Base-by-base conservation (phyloP, 208 protist genomes). In the Lotmaria passim region DNA sequence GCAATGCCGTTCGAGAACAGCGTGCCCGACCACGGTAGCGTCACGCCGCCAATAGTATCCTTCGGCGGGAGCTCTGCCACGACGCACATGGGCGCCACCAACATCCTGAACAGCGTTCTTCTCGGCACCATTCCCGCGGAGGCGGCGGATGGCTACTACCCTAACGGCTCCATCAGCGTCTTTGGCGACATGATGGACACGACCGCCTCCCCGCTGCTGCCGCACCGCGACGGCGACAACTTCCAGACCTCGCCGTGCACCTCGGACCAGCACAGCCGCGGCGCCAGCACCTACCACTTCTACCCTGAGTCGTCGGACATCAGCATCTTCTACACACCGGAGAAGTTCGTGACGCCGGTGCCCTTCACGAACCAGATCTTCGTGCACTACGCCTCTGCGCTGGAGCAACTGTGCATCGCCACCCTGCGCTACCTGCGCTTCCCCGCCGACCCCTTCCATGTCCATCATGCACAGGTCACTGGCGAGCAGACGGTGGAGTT, bases 371-470 rank as follows among this genome's bases (percentile, higher is more conserved):
- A 93, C 64, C 74, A 79, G 43, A 68, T 91, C 39, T 81, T 93
- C 47, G 70, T 79, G 14, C 59, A 81, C 55, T 93, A 91, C 75
- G 83, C 85, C 14, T 73, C 83, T 10, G 63, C 74, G 12, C 52
- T 93, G 47, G 88, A 93, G 74, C 75, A 78, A 38, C 65, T 93
- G 31, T 93, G 88, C 75, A 74, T 93, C 46, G 88, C 85, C n/a
- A 79, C 85, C 38, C 70, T 88, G 55, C 83, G 83, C 11, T 93
- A 90, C 53, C 73, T 91, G 24, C 57, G 70, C 34, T 75, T 75
- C 34, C 88, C 88, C 1, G 56, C 73, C 58, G 83, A 93, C 48
- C 61, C 61, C 31, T 66, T 79, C 15, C 86, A 91, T 64, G 70
- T 83, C 15, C 73, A 73, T 33, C 78, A 91, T 46, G 88, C 81